These are phyloP conservation scores for Holtermannia corniformis DNA, from an alignment of 768 basidiomycete species.

Conservation along the genomic window DNA sequence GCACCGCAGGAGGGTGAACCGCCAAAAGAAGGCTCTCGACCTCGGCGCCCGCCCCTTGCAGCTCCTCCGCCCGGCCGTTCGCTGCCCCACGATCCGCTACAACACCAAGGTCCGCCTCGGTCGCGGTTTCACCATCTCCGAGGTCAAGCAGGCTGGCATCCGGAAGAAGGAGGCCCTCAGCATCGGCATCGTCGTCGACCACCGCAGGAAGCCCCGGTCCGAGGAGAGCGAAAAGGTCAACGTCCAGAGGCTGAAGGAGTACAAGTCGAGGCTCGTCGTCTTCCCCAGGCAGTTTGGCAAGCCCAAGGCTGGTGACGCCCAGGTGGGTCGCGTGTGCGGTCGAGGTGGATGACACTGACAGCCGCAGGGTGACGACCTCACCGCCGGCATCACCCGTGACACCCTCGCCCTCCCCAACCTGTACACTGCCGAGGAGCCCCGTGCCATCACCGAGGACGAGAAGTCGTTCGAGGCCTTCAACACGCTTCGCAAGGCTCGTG, in stretches of 20 bases:
- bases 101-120: constrained; percentile 96
- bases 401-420: constrained; percentile 52
- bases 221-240: constrained; percentile 95
- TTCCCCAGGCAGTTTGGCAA: constrained; percentile 94
- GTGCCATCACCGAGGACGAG: constrained; percentile 86
- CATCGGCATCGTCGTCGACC: constrained; percentile 92
- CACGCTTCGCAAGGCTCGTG: constrained; percentile 75
- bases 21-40: constrained; percentile 78
- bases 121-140: constrained; percentile 86
- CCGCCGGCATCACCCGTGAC: constrained; percentile 60
- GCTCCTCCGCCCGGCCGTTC: constrained; percentile 92
- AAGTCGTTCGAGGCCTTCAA: constrained; percentile 79
- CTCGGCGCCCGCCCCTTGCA: constrained; percentile 84
- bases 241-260: constrained; percentile 84
- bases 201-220: constrained; percentile 88
- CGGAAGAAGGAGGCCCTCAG: constrained; percentile 85
- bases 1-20: constrained; percentile 83
- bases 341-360: not conserved
- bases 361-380: constrained; percentile 72
- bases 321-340: constrained; percentile 52
- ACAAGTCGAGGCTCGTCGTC: constrained; percentile 85
- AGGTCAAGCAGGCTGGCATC: constrained; percentile 93
- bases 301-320: constrained; percentile 90
- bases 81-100: constrained; percentile 92
- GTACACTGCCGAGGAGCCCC: constrained; percentile 68